Conservation (phyloP, 495 filamentous ascomycete genomes). For the Aspergillus steynii region DNA sequence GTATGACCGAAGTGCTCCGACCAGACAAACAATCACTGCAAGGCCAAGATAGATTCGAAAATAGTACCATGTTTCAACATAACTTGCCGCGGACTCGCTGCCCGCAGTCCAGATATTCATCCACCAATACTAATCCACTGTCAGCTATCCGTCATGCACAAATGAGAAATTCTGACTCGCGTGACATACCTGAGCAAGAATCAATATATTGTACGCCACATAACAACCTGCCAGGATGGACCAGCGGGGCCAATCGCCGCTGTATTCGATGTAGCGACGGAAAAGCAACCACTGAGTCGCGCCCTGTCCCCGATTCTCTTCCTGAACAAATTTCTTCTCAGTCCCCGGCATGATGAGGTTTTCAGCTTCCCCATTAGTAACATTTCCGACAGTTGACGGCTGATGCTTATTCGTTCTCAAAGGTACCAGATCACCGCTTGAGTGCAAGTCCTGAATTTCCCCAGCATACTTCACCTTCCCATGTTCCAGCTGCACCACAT, state of each 20-base stretch:
- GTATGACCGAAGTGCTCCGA: slow-evolving; percentile 55
- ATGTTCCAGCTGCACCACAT: slow-evolving; percentile 62
- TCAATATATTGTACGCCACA: slow-evolving; percentile 1
- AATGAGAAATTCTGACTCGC: neutral
- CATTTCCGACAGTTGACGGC: neutral
- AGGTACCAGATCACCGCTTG: neutral
- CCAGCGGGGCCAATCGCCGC: slow-evolving; percentile 10
- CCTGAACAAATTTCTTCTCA: neutral
- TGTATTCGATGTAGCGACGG: slow-evolving; percentile 2
- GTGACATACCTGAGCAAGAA: slow-evolving; percentile 8
- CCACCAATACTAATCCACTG: slow-evolving; percentile 5
- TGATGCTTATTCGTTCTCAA: neutral
- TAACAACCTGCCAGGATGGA: slow-evolving; percentile 2
- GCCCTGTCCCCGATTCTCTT: neutral
- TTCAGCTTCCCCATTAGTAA: neutral
- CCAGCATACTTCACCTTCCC: slow-evolving; percentile 55
- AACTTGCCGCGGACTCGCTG: neutral
- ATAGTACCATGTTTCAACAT: neutral
- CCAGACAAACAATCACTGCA: slow-evolving; percentile 43
- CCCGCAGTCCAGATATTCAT: slow-evolving; percentile 2
- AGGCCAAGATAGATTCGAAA: neutral
- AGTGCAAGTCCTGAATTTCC: neutral
- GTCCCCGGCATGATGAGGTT: neutral
- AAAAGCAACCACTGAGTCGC: neutral
- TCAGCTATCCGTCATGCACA: neutral